phyloP scores from a whole-genome alignment of 345 rosid genomes.

The Rhizophora apiculata region DNA sequence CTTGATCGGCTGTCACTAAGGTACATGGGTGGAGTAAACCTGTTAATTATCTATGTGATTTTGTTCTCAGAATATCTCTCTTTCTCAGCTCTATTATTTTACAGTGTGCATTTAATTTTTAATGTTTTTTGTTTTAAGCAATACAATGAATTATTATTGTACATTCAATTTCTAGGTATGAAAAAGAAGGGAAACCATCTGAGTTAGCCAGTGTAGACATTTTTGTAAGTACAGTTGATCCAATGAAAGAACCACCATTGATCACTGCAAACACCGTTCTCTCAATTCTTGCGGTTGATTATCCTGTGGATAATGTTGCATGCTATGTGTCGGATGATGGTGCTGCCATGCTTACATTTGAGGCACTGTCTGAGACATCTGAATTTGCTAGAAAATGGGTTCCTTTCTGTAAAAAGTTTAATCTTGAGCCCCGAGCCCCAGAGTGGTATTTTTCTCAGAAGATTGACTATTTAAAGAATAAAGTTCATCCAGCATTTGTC shows the following conservation, averaged over 20 bases:
- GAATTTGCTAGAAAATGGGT: conserved; percentile 98
- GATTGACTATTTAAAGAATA: conserved; percentile 88
- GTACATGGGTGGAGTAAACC: conserved; percentile 13
- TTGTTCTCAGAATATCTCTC: no score
- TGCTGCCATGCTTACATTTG: conserved; percentile 99
- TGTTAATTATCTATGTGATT: no score
- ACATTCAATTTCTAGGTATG: conserved; percentile 55
- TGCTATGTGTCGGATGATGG: conserved; percentile 99
- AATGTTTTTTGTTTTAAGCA: not conserved
- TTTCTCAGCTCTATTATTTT: no score
- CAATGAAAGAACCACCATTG: conserved; percentile 93
- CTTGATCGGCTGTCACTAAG: conserved; percentile 54
- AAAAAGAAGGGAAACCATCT: conserved; percentile 91
- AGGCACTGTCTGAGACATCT: conserved; percentile 96
- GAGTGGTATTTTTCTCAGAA: conserved; percentile 97
- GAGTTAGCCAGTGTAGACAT: conserved; percentile 70
- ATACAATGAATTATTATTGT: no score
- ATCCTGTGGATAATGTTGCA: conserved; percentile 87
- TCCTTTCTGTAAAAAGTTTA: conserved; percentile 89
- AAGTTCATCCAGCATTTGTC: conserved; percentile 88
- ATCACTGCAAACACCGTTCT: conserved; percentile 97
- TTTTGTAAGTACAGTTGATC: conserved; percentile 95
- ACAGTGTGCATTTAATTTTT: not conserved
- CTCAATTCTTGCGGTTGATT: conserved; percentile 95
- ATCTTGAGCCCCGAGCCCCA: conserved; percentile 97